Conservation (phyloP, 768 basidiomycete species). For the Auricularia cornea region DNA sequence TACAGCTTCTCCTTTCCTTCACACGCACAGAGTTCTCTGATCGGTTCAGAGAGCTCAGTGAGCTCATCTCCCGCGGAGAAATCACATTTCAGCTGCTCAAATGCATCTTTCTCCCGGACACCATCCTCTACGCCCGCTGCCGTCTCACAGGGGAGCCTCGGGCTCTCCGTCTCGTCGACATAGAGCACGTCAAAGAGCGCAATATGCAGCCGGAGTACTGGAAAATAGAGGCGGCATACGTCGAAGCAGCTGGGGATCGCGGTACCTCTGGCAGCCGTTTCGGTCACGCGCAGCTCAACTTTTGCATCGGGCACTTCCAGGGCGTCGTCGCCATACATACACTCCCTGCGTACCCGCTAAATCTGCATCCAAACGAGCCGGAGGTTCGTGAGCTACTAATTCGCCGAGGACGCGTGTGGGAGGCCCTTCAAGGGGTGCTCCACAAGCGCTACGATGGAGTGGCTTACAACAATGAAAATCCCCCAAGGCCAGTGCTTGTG, state of each 20-base stretch:
- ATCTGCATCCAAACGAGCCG: conserved; percentile 39
- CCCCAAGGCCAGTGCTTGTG: conserved; percentile 31
- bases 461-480: not conserved
- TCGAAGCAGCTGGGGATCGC: not conserved
- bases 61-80: conserved; percentile 44
- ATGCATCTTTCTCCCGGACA: conserved; percentile 46
- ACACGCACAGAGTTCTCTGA: conserved; percentile 41
- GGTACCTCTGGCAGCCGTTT: conserved; percentile 20
- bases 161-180: conserved; percentile 24
- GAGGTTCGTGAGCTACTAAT: conserved; percentile 33
- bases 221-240: not conserved
- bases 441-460: conserved; percentile 47
- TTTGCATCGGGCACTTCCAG: conserved; percentile 34
- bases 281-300: conserved; percentile 33
- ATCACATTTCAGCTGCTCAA: conserved; percentile 51
- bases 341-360: conserved; percentile 45
- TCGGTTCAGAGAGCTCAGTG: conserved; percentile 38
- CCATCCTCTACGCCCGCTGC: conserved; percentile 41
- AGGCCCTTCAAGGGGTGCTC: conserved; percentile 36
- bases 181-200: not conserved
- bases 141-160: conserved; percentile 46
- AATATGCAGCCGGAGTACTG: not conserved
- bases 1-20: conserved; percentile 42
- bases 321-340: conserved; percentile 44
- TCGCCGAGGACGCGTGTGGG: conserved; percentile 50